A percentile compares a stretch with the other conserved stretches of the same genome.
phyloP scores from a whole-genome alignment of 305 asterid species.

The Stenogyne calaminthoides region DNA sequence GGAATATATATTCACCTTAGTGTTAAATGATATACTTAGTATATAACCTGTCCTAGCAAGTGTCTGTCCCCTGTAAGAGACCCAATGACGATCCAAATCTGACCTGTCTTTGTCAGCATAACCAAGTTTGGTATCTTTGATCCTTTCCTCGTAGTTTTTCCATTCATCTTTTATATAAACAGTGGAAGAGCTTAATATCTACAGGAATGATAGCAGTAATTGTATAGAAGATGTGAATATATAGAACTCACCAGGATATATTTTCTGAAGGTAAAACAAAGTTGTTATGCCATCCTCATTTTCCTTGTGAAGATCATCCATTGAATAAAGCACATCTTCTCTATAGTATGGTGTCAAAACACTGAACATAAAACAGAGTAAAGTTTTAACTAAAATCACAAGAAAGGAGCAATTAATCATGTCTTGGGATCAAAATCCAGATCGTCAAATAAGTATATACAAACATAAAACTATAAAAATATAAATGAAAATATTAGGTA shows the following conservation, averaged over 20 bases:
- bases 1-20: slow-evolving; percentile 16
- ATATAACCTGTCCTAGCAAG: slow-evolving; percentile 92
- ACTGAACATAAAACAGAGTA: slow-evolving; percentile 48
- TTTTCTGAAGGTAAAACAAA: slow-evolving; percentile 85
- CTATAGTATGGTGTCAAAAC: slow-evolving; percentile 92
- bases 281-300: slow-evolving; percentile 94
- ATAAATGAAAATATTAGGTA: background rate
- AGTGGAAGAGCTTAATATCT: slow-evolving; percentile 30
- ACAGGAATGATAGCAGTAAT: slow-evolving; percentile 19
- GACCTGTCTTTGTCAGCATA: slow-evolving; percentile 44
- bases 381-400: slow-evolving; percentile 23
- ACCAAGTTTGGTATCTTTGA: slow-evolving; percentile 52
- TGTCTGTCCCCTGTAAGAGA: slow-evolving; percentile 96
- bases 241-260: slow-evolving; percentile 81
- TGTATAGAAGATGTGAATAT: slow-evolving; percentile 22
- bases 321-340: slow-evolving; percentile 91
- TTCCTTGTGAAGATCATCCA: slow-evolving; percentile 75
- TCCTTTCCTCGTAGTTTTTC: slow-evolving; percentile 80
- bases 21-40: slow-evolving; percentile 9
- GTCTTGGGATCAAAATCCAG: slow-evolving; percentile 1
- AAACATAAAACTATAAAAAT: background rate
- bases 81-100: slow-evolving; percentile 87
- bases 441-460: slow-evolving; percentile 2
- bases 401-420: slow-evolving; percentile 14
- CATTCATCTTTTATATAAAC: slow-evolving; percentile 65